A percentile compares a stretch with the other conserved stretches of the same genome.
These are phyloP conservation scores for Pilaira anomala DNA, from an alignment of 192 early-diverging fungal species.

Conservation along the genomic window DNA sequence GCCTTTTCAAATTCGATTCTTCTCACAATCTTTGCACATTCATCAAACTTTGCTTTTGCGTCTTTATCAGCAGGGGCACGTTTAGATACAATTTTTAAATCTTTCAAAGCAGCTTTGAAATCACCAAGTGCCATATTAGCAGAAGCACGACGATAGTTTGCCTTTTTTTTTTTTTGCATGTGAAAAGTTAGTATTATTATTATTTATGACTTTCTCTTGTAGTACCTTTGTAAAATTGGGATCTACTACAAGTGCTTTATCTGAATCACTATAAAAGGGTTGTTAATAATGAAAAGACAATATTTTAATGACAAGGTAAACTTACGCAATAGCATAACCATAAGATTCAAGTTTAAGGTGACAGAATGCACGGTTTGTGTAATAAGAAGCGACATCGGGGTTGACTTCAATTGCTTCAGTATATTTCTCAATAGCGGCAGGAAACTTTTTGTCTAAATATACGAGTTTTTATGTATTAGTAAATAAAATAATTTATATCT, in stretches of 20 bases:
- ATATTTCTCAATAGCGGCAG: slow-evolving; percentile 90
- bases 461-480: background rate
- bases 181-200: background rate
- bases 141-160: slow-evolving; percentile 89
- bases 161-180: slow-evolving; percentile 58
- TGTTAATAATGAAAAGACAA: background rate
- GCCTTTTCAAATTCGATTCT: slow-evolving; percentile 91
- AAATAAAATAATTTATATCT: background rate
- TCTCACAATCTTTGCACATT: slow-evolving; percentile 89
- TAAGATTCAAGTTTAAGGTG: slow-evolving; percentile 85
- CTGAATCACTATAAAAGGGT: slow-evolving; percentile 62
- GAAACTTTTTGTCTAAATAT: slow-evolving; percentile 54
- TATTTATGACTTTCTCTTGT: background rate
- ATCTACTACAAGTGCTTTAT: slow-evolving; percentile 79
- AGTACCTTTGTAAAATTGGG: slow-evolving; percentile 71
- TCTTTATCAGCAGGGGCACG: slow-evolving; percentile 76
- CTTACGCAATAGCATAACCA: slow-evolving; percentile 67
- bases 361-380: slow-evolving; percentile 90
- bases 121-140: slow-evolving; percentile 84
- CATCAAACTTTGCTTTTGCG: slow-evolving; percentile 73
- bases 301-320: too few species aligned
- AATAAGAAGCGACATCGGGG: slow-evolving; percentile 81
- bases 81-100: slow-evolving; percentile 71
- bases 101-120: slow-evolving; percentile 78
- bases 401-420: slow-evolving; percentile 82